phyloP scores from a whole-genome alignment of 2,329 filamentous ascomycete genomes.

The Fusarium brachygibbosum region DNA sequence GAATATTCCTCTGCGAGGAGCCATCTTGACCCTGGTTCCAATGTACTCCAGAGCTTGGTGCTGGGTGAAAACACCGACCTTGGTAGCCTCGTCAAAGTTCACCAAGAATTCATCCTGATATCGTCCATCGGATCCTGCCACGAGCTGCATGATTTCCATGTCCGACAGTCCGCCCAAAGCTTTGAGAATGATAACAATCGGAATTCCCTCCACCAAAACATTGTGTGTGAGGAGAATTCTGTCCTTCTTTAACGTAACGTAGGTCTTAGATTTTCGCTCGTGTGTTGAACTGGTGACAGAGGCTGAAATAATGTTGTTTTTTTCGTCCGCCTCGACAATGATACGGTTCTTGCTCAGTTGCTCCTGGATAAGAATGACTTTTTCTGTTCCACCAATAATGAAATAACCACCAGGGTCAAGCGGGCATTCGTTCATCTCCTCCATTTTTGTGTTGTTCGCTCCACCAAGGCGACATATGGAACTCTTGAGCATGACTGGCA shows the following conservation, averaged over 20 bases:
- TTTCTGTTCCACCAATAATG: conserved; percentile 96
- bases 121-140: conserved; percentile 85
- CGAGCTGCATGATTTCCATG: conserved; percentile 92
- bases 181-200: conserved; percentile 92
- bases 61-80: conserved; percentile 88
- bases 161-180: conserved; percentile 95
- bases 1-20: conserved; percentile 72
- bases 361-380: conserved; percentile 98
- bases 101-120: conserved; percentile 97
- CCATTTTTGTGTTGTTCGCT: conserved; percentile 90
- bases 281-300: conserved; percentile 98
- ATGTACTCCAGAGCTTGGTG: conserved; percentile 96
- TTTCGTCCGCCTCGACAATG: conserved; percentile 92
- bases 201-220: conserved; percentile 91
- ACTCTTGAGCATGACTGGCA: conserved; percentile 97
- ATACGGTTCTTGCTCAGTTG: conserved; percentile 99
- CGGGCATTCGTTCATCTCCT: conserved; percentile 92
- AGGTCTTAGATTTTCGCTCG: conserved; percentile 97
- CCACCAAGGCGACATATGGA: conserved; percentile 89
- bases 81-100: conserved; percentile 93
- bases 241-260: conserved; percentile 94
- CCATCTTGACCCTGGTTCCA: conserved; percentile 88
- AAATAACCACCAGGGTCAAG: conserved; percentile 98
- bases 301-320: conserved; percentile 93
- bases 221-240: conserved; percentile 92